phyloP scores from a whole-genome alignment of 805 yeast species.

The Komagataella populi region DNA sequence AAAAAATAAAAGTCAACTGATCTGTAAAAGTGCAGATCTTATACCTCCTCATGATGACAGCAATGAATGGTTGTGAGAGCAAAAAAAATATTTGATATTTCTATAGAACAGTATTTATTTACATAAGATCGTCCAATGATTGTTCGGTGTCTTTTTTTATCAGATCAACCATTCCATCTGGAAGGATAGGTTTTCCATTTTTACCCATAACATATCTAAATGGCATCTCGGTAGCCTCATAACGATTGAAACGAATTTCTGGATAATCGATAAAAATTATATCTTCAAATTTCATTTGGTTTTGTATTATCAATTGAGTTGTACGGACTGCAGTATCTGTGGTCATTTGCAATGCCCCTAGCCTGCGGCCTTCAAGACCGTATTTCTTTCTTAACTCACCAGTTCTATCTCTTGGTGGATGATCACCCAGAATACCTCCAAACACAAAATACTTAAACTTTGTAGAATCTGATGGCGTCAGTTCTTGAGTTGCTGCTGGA shows the following conservation, averaged over 20 bases:
- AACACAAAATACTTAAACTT: constrained; percentile 81
- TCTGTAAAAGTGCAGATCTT: neutral
- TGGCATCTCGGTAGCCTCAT: constrained; percentile 97
- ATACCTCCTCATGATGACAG: neutral
- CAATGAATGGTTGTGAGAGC: neutral
- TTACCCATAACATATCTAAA: constrained; percentile 71
- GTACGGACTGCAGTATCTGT: constrained; percentile 96
- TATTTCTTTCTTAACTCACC: constrained; percentile 71
- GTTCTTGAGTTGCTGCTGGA: constrained; percentile 70
- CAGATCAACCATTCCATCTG: constrained; percentile 81
- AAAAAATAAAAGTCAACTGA: neutral
- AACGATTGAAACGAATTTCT: constrained; percentile 74
- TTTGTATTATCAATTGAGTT: constrained; percentile 66
- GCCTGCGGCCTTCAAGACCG: constrained; percentile 77
- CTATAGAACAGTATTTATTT: constrained; percentile 2
- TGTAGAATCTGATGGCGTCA: constrained; percentile 53
- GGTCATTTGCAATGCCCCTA: constrained; percentile 89
- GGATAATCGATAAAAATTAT: constrained; percentile 88
- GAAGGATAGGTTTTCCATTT: constrained; percentile 65
- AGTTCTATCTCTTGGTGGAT: constrained; percentile 88
- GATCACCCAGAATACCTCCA: constrained; percentile 94
- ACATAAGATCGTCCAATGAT: constrained; percentile 56
- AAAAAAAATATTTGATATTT: too few species aligned
- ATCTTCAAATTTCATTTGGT: constrained; percentile 44
- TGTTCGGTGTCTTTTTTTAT: constrained; percentile 81